A percentile compares a stretch with the other conserved stretches of the same genome.
These are phyloP conservation scores for Diaporthe sp. DNA, from an alignment of 2,329 filamentous ascomycete species.

Conservation along the genomic window DNA sequence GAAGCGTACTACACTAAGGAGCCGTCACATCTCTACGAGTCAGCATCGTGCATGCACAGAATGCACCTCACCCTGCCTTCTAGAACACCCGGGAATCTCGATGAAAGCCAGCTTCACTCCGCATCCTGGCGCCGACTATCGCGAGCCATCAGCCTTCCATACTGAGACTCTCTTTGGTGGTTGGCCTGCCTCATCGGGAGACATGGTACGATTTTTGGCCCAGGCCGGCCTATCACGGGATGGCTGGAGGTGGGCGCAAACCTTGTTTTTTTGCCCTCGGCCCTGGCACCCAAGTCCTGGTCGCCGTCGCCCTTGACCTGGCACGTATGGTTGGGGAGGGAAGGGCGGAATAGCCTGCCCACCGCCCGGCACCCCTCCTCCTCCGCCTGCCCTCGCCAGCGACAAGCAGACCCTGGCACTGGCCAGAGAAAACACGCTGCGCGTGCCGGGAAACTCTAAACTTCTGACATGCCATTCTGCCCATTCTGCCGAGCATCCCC, in stretches of 20 bases:
- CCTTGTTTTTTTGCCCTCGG: constrained; percentile 8
- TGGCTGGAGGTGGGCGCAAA: not conserved
- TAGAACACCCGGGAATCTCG: constrained; percentile 6
- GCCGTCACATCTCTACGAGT: constrained; percentile 5
- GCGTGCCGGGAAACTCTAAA: constrained; percentile 21
- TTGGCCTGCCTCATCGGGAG: constrained; percentile 18
- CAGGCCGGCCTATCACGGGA: not conserved
- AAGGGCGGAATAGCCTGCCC: not conserved
- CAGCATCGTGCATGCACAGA: constrained; percentile 17
- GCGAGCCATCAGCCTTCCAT: constrained; percentile 11
- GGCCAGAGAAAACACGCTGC: constrained; percentile 4
- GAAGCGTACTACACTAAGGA: not conserved
- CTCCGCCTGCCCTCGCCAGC: not conserved
- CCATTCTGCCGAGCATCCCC: constrained; percentile 25
- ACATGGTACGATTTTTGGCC: constrained; percentile 19
- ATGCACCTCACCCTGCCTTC: not conserved
- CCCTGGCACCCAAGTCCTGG: constrained; percentile 9
- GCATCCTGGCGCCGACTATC: not conserved
- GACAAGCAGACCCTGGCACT: constrained; percentile 2
- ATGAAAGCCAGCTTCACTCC: not conserved
- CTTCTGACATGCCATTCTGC: constrained; percentile 5
- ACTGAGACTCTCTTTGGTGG: constrained; percentile 7
- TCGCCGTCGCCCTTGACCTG: not conserved
- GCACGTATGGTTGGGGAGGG: not conserved
- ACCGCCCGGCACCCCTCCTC: not conserved